phyloP scores from a whole-genome alignment of 495 filamentous ascomycete species.

The Viridothelium virens region DNA sequence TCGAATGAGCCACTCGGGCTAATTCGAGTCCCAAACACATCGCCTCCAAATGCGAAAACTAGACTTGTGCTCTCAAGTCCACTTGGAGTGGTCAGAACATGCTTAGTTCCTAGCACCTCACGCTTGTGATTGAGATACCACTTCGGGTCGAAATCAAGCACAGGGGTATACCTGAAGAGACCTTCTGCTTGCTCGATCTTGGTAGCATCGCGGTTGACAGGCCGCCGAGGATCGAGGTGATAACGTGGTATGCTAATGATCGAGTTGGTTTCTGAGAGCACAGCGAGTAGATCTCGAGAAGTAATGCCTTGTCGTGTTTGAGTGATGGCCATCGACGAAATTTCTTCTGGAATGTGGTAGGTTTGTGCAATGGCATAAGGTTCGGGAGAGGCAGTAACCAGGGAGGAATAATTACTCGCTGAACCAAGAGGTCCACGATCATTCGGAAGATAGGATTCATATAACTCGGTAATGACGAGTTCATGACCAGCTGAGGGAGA shows the following conservation, averaged over 20 bases:
- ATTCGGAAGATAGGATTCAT: conserved; percentile 74
- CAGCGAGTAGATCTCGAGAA: conserved; percentile 69
- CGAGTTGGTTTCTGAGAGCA: conserved; percentile 58
- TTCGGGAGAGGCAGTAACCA: conserved; percentile 47
- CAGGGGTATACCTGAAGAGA: conserved; percentile 62
- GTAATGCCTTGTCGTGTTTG: conserved; percentile 92
- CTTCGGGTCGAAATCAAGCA: conserved; percentile 76
- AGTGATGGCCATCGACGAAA: conserved; percentile 73
- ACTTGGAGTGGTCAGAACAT: conserved; percentile 64
- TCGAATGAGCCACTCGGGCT: conserved; percentile 84
- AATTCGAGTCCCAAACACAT: conserved; percentile 80
- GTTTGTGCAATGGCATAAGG: conserved; percentile 72
- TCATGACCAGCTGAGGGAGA: conserved; percentile 74
- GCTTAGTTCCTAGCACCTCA: conserved; percentile 66
- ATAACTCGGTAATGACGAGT: conserved; percentile 78
- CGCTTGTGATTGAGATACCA: conserved; percentile 74
- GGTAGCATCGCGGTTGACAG: conserved; percentile 75
- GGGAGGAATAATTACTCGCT: conserved; percentile 61
- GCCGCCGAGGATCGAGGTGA: conserved; percentile 79
- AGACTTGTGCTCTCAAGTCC: conserved; percentile 89
- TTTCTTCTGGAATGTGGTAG: conserved; percentile 66
- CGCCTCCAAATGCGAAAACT: conserved; percentile 80
- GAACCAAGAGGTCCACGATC: conserved; percentile 73
- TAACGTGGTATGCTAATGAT: conserved; percentile 72
- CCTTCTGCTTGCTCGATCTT: conserved; percentile 76